Base-by-base conservation (phyloP, 768 basidiomycete genomes). In the Leccinum ochraceum region DNA sequence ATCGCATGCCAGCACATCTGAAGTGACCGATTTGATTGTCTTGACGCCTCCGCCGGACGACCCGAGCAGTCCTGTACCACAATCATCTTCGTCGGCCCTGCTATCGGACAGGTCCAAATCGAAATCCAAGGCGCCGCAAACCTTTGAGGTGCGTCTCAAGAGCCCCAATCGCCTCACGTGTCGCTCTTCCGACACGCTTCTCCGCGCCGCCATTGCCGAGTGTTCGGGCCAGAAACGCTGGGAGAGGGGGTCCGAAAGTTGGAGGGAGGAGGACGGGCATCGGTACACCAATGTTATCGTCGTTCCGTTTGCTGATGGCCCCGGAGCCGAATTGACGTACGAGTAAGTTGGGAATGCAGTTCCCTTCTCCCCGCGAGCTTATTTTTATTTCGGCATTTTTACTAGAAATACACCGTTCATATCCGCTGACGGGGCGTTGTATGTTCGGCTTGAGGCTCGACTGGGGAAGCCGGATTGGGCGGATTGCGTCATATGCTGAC, bases 291-390 rank as follows among this genome's bases (percentile, higher is more conserved):
- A 60, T 6, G 69, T 68, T 14, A 77, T 86, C 34, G 63, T 77
- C 4, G 76, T 78, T 1, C 68, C 77, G 0, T 71, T 85, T 22
- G 77, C 78, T 76, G 30, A 80, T 63, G 62, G 61, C 65, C 53
- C 70, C 70, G 71, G 85, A 2, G 69, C 75, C 1, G 81, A 81
- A 57, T 66, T 87, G 6, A 79, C 83, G 54, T 84, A 83, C 56
- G 77, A 79, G 86, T 87, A 57, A 70, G 85, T 77, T 2, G 26
- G 3, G 7, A 20, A n/a, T 46, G 44, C 6, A n/a, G 22, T 6
- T 10, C 32, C 1, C 17, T 2, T 14, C 20, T 46, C 26, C 28
- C 11, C 42, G 32, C 13, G 3, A 4, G 26, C 6, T 24, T 46
- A 5, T 56, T 63, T 13, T 34, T 36, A 8, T 58, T 63, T 10